These are phyloP conservation scores for Colletotrichum horii DNA, from an alignment of 2,329 filamentous ascomycete species.

Conservation along the genomic window DNA sequence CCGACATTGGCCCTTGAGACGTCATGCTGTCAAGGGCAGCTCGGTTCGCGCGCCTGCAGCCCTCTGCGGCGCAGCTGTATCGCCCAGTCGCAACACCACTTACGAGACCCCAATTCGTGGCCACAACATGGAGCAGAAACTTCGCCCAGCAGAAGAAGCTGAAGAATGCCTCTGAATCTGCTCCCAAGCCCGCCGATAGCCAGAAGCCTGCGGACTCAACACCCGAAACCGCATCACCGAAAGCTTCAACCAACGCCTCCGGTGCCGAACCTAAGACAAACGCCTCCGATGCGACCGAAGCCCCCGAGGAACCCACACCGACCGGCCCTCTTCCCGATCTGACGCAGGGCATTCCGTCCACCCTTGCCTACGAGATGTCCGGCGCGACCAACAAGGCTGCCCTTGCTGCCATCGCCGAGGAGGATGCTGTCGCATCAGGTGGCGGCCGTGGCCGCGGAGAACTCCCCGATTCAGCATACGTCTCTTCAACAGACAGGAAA, in stretches of 20 bases:
- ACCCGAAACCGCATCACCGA: background rate
- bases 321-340: conserved; percentile 81
- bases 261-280: background rate
- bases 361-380: conserved; percentile 77
- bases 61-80: conserved; percentile 19
- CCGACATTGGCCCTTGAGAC: conserved; percentile 8
- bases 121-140: conserved; percentile 17
- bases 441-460: conserved; percentile 63
- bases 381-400: conserved; percentile 30
- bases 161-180: background rate
- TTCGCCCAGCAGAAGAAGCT: conserved; percentile 21
- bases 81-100: conserved; percentile 20
- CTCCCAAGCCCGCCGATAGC: background rate
- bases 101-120: conserved; percentile 11
- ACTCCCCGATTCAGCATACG: conserved; percentile 79
- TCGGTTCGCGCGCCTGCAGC: conserved; percentile 24
- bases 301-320: conserved; percentile 6
- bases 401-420: conserved; percentile 23
- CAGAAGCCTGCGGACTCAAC: conserved; percentile 5
- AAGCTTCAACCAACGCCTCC: conserved; percentile 1
- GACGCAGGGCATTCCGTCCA: conserved; percentile 93
- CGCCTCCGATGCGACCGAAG: conserved; percentile 12
- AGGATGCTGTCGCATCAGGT: conserved; percentile 47
- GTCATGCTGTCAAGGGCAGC: conserved; percentile 27
- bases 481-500: conserved; percentile 88